Evolutionary conservation across 345 rosid genomes (phyloP), one percentile per base, ranked within the genome.

Genomic region (Eucalyptus tenuipes): DNA sequence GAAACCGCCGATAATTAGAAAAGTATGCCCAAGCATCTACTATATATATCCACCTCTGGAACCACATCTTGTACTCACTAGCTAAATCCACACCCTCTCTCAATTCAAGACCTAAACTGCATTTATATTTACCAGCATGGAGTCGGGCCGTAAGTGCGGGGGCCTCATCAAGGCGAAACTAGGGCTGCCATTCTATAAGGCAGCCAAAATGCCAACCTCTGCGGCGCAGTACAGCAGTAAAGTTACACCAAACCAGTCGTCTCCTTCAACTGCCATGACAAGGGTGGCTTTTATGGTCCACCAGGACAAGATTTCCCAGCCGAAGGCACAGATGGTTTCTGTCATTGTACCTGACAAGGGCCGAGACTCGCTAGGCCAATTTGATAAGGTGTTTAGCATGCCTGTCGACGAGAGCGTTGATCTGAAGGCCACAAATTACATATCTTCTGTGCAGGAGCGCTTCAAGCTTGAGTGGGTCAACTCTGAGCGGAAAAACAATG

Each of bases 131-230:
- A 14, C 33, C 75, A 50, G n/a, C 14, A 94, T 94, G 96, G 97
- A 94, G 80, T 86, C 94, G 2, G 88, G 64, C 90, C 87, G 92
- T 55, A 92, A 92, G 91, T 93, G 93, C 85, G 88, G 91, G 89
- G 97, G 96, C 75, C 91, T 93, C 92, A 81, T 93, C 86, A 94
- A 94, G 93, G 91, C 91, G 27, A 94, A 94, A 89, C 24, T 94
- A n/a, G 87, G 86, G 89, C 87, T 90, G 85, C 92, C 93, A 18
- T 91, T 95, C 53, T 90, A 93, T 87, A 88, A 89, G 86, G 86
- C 92, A 22, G 82, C 91, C 29, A 93, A 92, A 89, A 37, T 92
- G 17, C 42, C 59, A 42, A 37, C 92, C 31, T 45, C 93, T 8
- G 89, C 87, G 4, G 44, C 87, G 45, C 94, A 92, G 45, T 90